These are phyloP conservation scores for Exidia glandulosa DNA, from an alignment of 768 basidiomycete species.

Conservation along the genomic window DNA sequence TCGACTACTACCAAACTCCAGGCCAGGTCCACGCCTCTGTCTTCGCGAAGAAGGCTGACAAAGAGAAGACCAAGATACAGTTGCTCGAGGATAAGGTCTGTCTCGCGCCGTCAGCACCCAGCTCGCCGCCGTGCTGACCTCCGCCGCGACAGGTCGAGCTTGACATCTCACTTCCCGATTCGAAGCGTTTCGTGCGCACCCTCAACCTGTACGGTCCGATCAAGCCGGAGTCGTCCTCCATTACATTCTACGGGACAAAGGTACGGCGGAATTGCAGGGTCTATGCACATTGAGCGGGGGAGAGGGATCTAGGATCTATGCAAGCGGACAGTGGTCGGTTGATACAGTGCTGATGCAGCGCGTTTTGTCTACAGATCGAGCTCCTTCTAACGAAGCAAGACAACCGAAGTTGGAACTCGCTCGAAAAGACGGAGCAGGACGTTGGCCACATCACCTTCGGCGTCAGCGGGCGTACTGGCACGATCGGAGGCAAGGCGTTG, in stretches of 20 bases:
- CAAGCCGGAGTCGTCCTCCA: conserved; percentile 52
- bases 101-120: conserved; percentile 4
- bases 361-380: conserved; percentile 55
- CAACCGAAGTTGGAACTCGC: conserved; percentile 74
- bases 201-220: conserved; percentile 82
- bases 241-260: conserved; percentile 74
- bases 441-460: conserved; percentile 72
- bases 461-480: conserved; percentile 85
- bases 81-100: conserved; percentile 58
- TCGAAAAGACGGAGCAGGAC: conserved; percentile 66
- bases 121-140: neutral
- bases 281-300: neutral
- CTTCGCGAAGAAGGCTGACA: conserved; percentile 85
- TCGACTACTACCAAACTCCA: conserved; percentile 96
- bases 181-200: conserved; percentile 69
- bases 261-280: conserved; percentile 24
- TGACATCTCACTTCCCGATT: conserved; percentile 68
- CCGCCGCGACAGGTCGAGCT: conserved; percentile 49
- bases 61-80: conserved; percentile 55
- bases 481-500: conserved; percentile 75
- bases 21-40: conserved; percentile 81
- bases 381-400: conserved; percentile 74
- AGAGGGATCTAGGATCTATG: no score
- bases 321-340: neutral
- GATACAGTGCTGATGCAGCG: neutral